These are phyloP conservation scores for Physaria fendleri DNA, from an alignment of 345 rosid species.

Conservation along the genomic window DNA sequence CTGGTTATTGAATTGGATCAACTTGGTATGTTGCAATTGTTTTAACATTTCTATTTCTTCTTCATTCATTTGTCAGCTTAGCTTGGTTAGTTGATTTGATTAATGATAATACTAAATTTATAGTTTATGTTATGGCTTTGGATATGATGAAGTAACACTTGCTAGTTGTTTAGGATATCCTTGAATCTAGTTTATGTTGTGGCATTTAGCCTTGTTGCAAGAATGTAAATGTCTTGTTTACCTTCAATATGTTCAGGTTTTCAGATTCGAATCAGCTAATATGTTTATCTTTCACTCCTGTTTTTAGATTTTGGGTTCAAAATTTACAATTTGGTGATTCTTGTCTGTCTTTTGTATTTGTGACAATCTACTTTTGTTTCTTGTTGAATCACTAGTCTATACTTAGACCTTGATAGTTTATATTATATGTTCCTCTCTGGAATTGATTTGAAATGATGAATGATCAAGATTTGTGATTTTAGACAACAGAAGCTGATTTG, in stretches of 20 bases:
- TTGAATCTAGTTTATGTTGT: neutral
- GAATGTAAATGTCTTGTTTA: neutral
- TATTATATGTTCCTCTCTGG: neutral
- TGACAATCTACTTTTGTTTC: neutral
- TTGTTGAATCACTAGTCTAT: too few relatives aligned
- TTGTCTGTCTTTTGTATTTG: neutral
- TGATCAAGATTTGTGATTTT: neutral
- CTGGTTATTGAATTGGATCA: slow-evolving; percentile 84
- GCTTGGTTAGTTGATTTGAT: neutral
- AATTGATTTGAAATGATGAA: neutral
- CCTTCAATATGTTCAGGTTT: neutral
- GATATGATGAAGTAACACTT: neutral
- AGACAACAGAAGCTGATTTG: neutral
- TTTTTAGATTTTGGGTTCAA: neutral
- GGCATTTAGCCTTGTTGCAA: neutral
- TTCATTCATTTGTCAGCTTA: neutral
- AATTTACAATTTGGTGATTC: neutral
- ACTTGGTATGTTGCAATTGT: slow-evolving; percentile 48
- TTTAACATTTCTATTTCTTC: neutral
- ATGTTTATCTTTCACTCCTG: neutral
- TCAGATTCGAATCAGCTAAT: neutral
- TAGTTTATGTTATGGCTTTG: neutral
- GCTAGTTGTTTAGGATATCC: neutral
- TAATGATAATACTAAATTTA: neutral
- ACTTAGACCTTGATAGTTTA: too few relatives aligned